Percentiles rank a stretch among this genome's conserved stretches.
Conservation (phyloP, 108 stramenopile species). For the Cyclostephanos invisitatus region DNA sequence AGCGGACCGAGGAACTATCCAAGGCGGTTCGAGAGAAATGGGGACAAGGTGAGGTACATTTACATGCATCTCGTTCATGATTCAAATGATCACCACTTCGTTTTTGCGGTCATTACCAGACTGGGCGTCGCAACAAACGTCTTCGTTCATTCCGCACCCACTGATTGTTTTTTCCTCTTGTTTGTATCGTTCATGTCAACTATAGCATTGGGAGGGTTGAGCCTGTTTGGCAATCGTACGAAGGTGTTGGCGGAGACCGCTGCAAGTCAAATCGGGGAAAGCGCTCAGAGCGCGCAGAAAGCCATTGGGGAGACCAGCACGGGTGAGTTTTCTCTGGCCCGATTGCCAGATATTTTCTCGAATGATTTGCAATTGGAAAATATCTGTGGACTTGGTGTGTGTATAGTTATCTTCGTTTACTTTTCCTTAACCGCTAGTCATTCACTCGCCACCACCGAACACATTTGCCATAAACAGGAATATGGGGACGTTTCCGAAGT, state of each 20-base stretch:
- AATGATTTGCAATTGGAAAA: background rate
- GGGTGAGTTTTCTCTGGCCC: slow-evolving; percentile 23
- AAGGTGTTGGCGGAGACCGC: slow-evolving; percentile 50
- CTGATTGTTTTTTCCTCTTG: background rate
- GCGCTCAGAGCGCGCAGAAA: slow-evolving; percentile 43
- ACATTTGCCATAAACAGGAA: slow-evolving; percentile 22
- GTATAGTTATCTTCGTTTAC: background rate
- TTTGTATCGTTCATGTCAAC: background rate
- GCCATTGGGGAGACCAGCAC: slow-evolving; percentile 49
- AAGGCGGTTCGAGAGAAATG: slow-evolving; percentile 45
- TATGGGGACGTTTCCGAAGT: slow-evolving; percentile 39
- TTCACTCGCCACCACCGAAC: background rate
- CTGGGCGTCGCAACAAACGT: background rate
- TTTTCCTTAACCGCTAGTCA: background rate
- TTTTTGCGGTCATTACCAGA: background rate
- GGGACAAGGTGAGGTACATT: slow-evolving; percentile 24
- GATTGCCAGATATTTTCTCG: background rate
- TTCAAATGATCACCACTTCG: background rate
- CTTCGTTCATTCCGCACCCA: background rate
- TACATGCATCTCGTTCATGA: background rate
- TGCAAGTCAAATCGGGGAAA: slow-evolving; percentile 44
- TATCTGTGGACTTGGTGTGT: background rate
- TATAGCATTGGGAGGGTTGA: slow-evolving; percentile 39
- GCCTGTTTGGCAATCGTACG: slow-evolving; percentile 41
- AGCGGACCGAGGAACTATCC: slow-evolving; percentile 39